Base-by-base conservation (phyloP, 257 asterid genomes). In the Nicotiana knightiana region DNA sequence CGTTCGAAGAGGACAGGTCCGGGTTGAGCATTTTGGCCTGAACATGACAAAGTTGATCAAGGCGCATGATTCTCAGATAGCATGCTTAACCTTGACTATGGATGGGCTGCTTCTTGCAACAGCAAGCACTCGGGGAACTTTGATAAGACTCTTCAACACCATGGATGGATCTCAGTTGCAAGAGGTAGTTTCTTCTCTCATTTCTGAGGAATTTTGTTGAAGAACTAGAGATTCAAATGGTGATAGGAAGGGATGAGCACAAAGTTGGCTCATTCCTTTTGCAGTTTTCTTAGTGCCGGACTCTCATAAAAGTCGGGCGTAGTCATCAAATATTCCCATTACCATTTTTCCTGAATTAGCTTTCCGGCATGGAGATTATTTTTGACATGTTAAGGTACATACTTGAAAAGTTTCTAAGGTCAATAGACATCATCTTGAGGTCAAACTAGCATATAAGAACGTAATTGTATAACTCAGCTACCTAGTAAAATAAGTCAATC, bases 41-140 rank as follows among this genome's bases (percentile, higher is more conserved):
- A 93, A 89, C 79, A 84, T 91, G 91, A 93, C 96, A 26, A 95
- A 91, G 35, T 71, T 93, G 62, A 92, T 95, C 86, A 87, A 83
- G 79, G 97, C 97, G 82, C 99, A 95, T 82, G 98, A 95, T 88
- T 91, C 99, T 67, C 93, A 85, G 89, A 86, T 95, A 82, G 86
- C 98, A 57, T 95, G 98, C 89, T 30, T 95, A 86, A 92, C 93
- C 75, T 87, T 95, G 89, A 93, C 99, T 11, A 85, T 89, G 89
- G 99, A 95, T 75, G 98, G 99, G 84, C 93, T 93, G 81, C 97
- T 95, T 85, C 99, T 95, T 81, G 99, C 97, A 37, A 95, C 99
- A 76, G 97, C 99, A 63, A 92, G 98, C 84, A 82, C 90, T 76
- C 91, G 94, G 85, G 99, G 99, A 84, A 95, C 99, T 76, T 84